Percentiles rank a stretch among this genome's conserved stretches.
These are phyloP conservation scores for Fusarium sp. DNA, from an alignment of 2,329 filamentous ascomycete genomes.

Conservation along the genomic window DNA sequence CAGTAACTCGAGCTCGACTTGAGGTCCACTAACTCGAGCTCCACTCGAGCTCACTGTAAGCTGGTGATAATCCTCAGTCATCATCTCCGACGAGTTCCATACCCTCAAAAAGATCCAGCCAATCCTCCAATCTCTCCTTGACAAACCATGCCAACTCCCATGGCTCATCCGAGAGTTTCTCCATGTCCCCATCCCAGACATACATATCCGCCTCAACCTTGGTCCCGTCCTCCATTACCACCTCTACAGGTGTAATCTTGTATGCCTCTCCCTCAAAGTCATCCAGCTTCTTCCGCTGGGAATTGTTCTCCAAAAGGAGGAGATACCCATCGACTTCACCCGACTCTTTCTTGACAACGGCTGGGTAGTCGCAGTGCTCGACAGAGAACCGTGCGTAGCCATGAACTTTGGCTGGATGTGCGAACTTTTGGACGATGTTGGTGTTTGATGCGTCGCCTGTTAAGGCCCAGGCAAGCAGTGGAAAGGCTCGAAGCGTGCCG, in stretches of 20 bases:
- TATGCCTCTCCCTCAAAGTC: conserved; percentile 50
- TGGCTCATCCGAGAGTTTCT: conserved; percentile 23
- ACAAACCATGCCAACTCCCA: conserved; percentile 41
- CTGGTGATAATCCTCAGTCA: too few relatives aligned
- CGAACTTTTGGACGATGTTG: neutral
- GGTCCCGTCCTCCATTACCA: conserved; percentile 17
- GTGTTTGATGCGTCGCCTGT: conserved; percentile 45
- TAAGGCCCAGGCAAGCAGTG: conserved; percentile 43
- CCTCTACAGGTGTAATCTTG: conserved; percentile 15
- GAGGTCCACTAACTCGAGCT: too few relatives aligned
- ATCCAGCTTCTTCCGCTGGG: conserved; percentile 49
- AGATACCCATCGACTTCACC: conserved; percentile 44
- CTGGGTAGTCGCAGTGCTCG: conserved; percentile 42
- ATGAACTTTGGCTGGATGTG: conserved; percentile 25
- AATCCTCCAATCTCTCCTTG: conserved; percentile 42
- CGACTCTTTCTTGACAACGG: conserved; percentile 4
- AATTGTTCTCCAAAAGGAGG: conserved; percentile 33
- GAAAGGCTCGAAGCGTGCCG: neutral
- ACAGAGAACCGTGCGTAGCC: conserved; percentile 28
- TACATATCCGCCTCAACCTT: conserved; percentile 49
- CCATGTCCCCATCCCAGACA: conserved; percentile 44
- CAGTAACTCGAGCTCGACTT: too few relatives aligned
- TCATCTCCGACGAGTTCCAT: conserved; percentile 31
- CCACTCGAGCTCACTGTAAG: too few relatives aligned
- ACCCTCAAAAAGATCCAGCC: conserved; percentile 44